phyloP scores from a whole-genome alignment of 2,329 filamentous ascomycete genomes.

The Elsinoe ampelina region DNA sequence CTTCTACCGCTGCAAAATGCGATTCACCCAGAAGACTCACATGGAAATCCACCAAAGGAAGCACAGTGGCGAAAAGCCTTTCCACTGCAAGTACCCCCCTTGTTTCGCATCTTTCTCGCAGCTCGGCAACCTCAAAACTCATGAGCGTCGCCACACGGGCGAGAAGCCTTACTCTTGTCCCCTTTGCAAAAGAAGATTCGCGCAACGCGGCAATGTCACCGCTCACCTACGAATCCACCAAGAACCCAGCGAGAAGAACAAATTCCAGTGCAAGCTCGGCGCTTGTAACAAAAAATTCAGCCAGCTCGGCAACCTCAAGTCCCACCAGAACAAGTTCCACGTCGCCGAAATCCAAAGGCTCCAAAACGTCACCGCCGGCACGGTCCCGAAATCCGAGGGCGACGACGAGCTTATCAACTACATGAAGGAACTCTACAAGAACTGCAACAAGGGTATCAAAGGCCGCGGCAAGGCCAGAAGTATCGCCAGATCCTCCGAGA shows the following conservation, averaged over 20 bases:
- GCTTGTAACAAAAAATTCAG: conserved; percentile 82
- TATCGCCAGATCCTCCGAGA: conserved; percentile 36
- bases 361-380: conserved; percentile 53
- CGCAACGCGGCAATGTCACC: conserved; percentile 75
- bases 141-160: conserved; percentile 77
- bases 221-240: conserved; percentile 72
- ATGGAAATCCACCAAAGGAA: conserved; percentile 80
- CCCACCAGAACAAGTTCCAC: conserved; percentile 93
- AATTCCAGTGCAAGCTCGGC: conserved; percentile 72
- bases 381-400: conserved; percentile 32
- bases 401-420: conserved; percentile 69
- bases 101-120: conserved; percentile 82
- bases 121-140: conserved; percentile 84
- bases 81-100: conserved; percentile 60
- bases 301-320: conserved; percentile 87
- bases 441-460: conserved; percentile 97
- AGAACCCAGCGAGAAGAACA: conserved; percentile 53
- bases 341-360: conserved; percentile 60
- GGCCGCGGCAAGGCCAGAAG: conserved; percentile 79
- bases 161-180: conserved; percentile 77
- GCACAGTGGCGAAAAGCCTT: conserved; percentile 85
- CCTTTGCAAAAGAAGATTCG: conserved; percentile 71
- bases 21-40: conserved; percentile 86
- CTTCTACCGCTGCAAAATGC: conserved; percentile 65
- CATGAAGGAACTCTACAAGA: conserved; percentile 84